Base-by-base conservation (phyloP, 768 basidiomycete genomes). In the Amanita muscaria region DNA sequence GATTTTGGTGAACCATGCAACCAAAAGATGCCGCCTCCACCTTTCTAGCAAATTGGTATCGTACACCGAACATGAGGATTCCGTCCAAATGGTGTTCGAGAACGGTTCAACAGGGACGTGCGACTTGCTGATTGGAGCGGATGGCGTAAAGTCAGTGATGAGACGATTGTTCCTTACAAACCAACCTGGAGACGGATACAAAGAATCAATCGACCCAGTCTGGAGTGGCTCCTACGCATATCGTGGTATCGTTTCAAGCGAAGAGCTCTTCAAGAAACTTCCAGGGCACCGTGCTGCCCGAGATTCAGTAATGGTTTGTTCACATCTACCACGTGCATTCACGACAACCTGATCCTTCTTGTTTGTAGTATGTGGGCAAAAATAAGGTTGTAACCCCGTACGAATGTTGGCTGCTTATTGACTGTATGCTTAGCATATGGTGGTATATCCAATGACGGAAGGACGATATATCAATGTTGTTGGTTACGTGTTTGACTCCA, bases 1-100 rank as follows among this genome's bases (percentile, higher is more conserved):
- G 16, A 72, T 69, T 2, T 66, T 87, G 43, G 65, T 86, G 7
- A 58, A 63, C 32, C 64, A 65, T 46, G 59, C 84, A 22, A 64
- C 73, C 1, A 53, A 67, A 12, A 62, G 67, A 3, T 74, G 68
- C 53, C 65, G 61, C 39, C 66, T 71, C 4, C 64, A 73, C 45
- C 76, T 72, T 42, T 68, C 66, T 11, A 86, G 81, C 57, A 79
- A 77, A 12, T 68, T 86, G 18, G 64, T 67, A 42, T 72, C 74
- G 1, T 85, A 79, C 55, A 59, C 51, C 4, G 77, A 80, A 49
- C 32, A 37, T 7, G 24, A 40, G 10, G 48, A 51, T 19, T 42
- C 47, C 3, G 62, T 60, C 24, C 47, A 50, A 16, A 42, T 60
- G 24, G 29, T 34, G 19, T 66, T 66, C 46, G 23, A 55, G 15